Percentiles rank a stretch among this genome's conserved stretches.
These are phyloP conservation scores for Starmerella tilneyi DNA, from an alignment of 805 yeast species.

Conservation along the genomic window DNA sequence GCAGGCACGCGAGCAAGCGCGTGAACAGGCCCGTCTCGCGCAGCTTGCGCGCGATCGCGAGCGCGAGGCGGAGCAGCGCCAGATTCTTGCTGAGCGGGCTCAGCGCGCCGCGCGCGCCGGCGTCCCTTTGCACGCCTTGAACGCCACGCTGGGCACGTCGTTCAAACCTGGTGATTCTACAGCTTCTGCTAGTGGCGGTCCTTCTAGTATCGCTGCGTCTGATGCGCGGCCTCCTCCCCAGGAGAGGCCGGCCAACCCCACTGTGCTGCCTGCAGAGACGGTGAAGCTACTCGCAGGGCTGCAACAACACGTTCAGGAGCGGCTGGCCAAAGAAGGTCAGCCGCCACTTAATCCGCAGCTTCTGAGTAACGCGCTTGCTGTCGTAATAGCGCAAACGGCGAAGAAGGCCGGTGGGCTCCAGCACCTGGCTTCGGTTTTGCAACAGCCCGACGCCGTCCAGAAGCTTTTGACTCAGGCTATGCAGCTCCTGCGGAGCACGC, in stretches of 20 bases:
- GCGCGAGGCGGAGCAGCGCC: conserved; percentile 22
- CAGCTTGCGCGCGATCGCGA: conserved; percentile 26
- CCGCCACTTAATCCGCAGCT: conserved; percentile 63
- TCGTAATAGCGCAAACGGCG: conserved; percentile 85
- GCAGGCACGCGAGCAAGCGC: conserved; percentile 26
- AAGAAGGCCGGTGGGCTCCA: conserved; percentile 41
- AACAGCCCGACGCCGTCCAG: conserved; percentile 23
- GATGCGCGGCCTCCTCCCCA: background rate
- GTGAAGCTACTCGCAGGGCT: conserved; percentile 68
- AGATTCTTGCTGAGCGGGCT: conserved; percentile 21
- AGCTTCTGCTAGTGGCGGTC: background rate
- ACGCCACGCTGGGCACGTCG: conserved; percentile 12
- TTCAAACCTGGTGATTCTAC: conserved; percentile 1
- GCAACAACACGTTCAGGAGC: conserved; percentile 73
- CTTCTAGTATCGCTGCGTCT: background rate
- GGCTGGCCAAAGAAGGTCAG: conserved; percentile 70
- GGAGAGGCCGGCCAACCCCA: conserved; percentile 8
- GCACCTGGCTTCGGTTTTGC: conserved; percentile 20
- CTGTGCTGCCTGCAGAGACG: conserved; percentile 44
- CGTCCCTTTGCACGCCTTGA: conserved; percentile 19
- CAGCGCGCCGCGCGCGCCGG: conserved; percentile 22
- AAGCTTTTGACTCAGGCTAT: conserved; percentile 20
- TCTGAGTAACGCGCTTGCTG: conserved; percentile 81
- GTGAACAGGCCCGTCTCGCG: conserved; percentile 20
- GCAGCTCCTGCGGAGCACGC: conserved; percentile 21